Evolutionary conservation across 495 filamentous ascomycete genomes (phyloP).

Genomic region (Viridothelium virens): DNA sequence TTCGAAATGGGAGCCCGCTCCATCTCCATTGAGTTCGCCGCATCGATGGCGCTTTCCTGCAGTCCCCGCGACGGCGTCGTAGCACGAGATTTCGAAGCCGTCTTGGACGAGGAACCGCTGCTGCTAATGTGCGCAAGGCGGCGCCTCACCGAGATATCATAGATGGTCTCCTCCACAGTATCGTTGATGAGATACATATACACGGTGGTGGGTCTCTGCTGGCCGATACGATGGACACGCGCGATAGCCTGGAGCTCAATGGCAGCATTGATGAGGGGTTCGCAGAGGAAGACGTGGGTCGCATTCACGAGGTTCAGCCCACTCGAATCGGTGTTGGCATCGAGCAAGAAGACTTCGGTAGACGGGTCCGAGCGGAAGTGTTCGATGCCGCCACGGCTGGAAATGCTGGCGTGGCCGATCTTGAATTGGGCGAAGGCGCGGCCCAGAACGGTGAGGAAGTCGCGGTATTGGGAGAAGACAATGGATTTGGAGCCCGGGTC

Average conservation of each 20-base stretch:
- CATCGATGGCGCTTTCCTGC: conserved; percentile 58
- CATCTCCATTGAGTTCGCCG: conserved; percentile 75
- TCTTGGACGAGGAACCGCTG: conserved; percentile 14
- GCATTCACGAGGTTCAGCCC: conserved; percentile 88
- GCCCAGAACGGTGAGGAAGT: conserved; percentile 68
- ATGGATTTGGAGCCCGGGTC: conserved; percentile 87
- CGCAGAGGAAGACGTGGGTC: conserved; percentile 88
- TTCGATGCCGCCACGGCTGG: conserved; percentile 53
- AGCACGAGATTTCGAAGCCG: conserved; percentile 23
- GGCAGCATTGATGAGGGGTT: conserved; percentile 85
- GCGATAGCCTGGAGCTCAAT: conserved; percentile 92
- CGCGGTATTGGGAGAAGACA: conserved; percentile 79
- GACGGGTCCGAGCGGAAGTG: conserved; percentile 67
- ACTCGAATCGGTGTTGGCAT: conserved; percentile 78
- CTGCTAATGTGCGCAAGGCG: conserved; percentile 63
- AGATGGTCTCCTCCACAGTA: conserved; percentile 84
- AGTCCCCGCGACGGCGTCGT: conserved; percentile 33
- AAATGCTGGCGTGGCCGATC: conserved; percentile 56
- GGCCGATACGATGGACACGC: conserved; percentile 88
- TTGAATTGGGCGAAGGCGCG: conserved; percentile 57
- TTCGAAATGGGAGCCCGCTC: conserved; percentile 57
- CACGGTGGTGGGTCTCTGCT: conserved; percentile 78
- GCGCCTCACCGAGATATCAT: conserved; percentile 70
- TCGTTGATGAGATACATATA: conserved; percentile 88
- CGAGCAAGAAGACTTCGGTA: conserved; percentile 78